Evolutionary conservation across 345 rosid genomes (phyloP).

Genomic region (Sonneratia alba): DNA sequence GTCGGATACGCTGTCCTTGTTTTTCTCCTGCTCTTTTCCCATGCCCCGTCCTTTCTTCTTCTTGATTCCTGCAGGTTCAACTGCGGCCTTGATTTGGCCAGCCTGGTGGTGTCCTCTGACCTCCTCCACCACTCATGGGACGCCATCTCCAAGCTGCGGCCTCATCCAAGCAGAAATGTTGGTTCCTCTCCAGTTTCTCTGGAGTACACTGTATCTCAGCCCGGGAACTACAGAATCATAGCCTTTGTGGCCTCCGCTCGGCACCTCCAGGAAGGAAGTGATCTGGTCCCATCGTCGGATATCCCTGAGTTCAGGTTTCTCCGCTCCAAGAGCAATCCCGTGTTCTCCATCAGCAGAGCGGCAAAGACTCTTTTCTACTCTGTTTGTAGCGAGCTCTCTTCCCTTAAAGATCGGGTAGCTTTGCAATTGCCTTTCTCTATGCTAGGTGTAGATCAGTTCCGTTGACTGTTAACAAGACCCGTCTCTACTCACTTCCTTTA

Average conservation of each 20-base stretch:
- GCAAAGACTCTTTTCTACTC: conserved; percentile 31
- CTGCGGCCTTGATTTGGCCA: conserved; percentile 33
- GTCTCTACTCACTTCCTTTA: not conserved
- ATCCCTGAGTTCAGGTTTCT: conserved; percentile 30
- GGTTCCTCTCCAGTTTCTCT: conserved; percentile 8
- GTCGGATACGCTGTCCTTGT: not conserved
- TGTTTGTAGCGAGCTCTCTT: conserved; percentile 15
- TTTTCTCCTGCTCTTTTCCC: not conserved
- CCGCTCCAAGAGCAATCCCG: conserved; percentile 21
- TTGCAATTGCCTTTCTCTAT: not conserved
- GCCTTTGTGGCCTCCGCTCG: conserved; percentile 29
- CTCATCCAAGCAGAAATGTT: conserved; percentile 6
- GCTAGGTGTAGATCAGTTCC: not conserved
- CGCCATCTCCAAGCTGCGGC: conserved; percentile 21
- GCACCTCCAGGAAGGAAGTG: conserved; percentile 11
- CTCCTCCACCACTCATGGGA: conserved; percentile 31
- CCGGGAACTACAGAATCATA: conserved; percentile 13
- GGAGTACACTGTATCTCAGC: conserved; percentile 7
- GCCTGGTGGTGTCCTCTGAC: conserved; percentile 36
- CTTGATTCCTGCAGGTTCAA: conserved; percentile 21
- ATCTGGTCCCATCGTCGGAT: conserved; percentile 20
- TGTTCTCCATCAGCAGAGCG: conserved; percentile 29
- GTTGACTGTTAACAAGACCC: not conserved
- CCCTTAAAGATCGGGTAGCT: conserved; percentile 31
- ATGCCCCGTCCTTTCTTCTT: not conserved